Evolutionary conservation across 1,139 yeast species (phyloP).

Genomic region (Yamadazyma taylorii): DNA sequence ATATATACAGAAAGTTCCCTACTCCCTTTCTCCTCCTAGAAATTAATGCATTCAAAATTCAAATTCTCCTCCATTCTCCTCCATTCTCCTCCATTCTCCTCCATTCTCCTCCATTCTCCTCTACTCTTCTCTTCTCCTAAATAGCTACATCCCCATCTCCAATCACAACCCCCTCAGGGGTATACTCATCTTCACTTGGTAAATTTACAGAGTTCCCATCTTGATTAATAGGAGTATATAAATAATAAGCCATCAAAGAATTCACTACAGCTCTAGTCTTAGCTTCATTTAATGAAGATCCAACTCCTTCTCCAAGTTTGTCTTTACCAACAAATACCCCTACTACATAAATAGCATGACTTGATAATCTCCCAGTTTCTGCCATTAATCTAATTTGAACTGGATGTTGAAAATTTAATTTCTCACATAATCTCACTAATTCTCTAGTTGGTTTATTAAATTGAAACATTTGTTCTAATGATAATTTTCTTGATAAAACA

Average conservation of each 20-base stretch:
- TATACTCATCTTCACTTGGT: constrained; percentile 59
- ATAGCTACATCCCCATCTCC: constrained; percentile 58
- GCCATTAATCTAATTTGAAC: constrained; percentile 75
- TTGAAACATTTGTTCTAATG: constrained; percentile 69
- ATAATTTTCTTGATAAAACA: constrained; percentile 75
- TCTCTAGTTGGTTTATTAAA: constrained; percentile 88
- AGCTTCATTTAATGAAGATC: constrained; percentile 88
- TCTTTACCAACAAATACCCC: constrained; percentile 86
- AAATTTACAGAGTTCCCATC: constrained; percentile 42
- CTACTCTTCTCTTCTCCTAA: too few relatives aligned
- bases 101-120: too few relatives aligned
- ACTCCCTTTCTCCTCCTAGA: too few relatives aligned
- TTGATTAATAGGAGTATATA: constrained; percentile 72
- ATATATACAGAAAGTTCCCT: background rate
- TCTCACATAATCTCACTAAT: constrained; percentile 71
- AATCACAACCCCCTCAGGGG: constrained; percentile 48
- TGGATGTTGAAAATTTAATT: constrained; percentile 76
- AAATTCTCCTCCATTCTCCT: too few relatives aligned
- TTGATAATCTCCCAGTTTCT: constrained; percentile 88
- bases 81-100: too few relatives aligned
- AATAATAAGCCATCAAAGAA: constrained; percentile 88
- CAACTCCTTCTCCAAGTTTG: constrained; percentile 93
- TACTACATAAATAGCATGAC: constrained; percentile 83
- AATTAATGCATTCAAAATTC: too few relatives aligned
- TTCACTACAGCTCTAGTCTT: constrained; percentile 89